phyloP scores from a whole-genome alignment of 805 yeast species.

The Candida xiaguanensis region DNA sequence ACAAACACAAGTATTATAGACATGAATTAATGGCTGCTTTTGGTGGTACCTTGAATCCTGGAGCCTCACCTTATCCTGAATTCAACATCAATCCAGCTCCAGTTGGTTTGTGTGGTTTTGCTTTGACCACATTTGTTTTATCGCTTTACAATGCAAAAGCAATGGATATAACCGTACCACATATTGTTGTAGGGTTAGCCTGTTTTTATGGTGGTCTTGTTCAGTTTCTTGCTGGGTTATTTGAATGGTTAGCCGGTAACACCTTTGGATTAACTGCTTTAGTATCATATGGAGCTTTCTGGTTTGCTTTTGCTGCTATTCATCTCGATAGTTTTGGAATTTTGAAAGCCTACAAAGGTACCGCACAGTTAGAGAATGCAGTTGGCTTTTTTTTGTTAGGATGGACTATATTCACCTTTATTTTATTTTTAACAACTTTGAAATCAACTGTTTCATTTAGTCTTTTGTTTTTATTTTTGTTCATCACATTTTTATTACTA shows the following conservation, averaged over 20 bases:
- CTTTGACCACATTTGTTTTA: slow-evolving; percentile 58
- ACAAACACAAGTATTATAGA: slow-evolving; percentile 25
- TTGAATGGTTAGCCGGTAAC: slow-evolving; percentile 63
- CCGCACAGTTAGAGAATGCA: slow-evolving; percentile 40
- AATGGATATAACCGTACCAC: slow-evolving; percentile 48
- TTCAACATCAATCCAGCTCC: slow-evolving; percentile 67
- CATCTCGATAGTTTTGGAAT: slow-evolving; percentile 60
- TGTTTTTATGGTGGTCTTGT: slow-evolving; percentile 61
- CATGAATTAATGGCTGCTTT: slow-evolving; percentile 36
- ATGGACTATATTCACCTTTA: slow-evolving; percentile 61
- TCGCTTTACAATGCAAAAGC: slow-evolving; percentile 55
- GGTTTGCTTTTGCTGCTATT: slow-evolving; percentile 64
- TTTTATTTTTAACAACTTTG: slow-evolving; percentile 51
- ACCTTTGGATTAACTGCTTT: slow-evolving; percentile 68
- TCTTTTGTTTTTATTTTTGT: slow-evolving; percentile 49
- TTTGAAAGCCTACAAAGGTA: slow-evolving; percentile 43
- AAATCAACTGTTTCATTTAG: slow-evolving; percentile 67
- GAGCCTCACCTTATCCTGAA: slow-evolving; percentile 36
- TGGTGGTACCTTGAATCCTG: slow-evolving; percentile 35
- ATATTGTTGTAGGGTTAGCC: slow-evolving; percentile 55
- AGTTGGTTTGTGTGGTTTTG: slow-evolving; percentile 58
- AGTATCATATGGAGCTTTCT: slow-evolving; percentile 63
- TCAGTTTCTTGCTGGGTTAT: slow-evolving; percentile 61
- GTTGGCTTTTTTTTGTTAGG: slow-evolving; percentile 58
- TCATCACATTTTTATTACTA: slow-evolving; percentile 53